Conservation (phyloP, 1,284 basidiomycete genomes). For the Phlebopus sp. region DNA sequence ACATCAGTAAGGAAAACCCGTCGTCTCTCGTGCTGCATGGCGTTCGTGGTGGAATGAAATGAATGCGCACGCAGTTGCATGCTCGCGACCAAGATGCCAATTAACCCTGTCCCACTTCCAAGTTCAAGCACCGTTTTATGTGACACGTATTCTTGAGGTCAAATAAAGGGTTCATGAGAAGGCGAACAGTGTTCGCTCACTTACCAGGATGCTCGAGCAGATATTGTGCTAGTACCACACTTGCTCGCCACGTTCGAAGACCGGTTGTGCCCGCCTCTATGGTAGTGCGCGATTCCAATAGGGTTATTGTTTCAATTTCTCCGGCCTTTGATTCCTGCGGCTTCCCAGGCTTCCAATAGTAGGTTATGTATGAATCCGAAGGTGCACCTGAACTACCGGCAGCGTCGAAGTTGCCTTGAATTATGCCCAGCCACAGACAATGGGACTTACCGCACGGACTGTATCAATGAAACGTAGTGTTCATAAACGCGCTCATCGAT, state of each 20-base stretch:
- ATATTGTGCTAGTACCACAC: conserved; percentile 62
- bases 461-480: conserved; percentile 49
- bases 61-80: conserved; percentile 40
- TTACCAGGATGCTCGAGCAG: conserved; percentile 55
- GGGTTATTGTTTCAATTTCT: conserved; percentile 43
- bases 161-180: conserved; percentile 6
- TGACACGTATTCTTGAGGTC: conserved; percentile 45
- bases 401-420: conserved; percentile 6
- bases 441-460: conserved; percentile 20
- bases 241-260: conserved; percentile 72
- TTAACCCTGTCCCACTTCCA: conserved; percentile 70
- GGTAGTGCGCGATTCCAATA: conserved; percentile 67
- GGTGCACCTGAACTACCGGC: conserved; percentile 35
- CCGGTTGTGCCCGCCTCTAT: conserved; percentile 77
- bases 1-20: conserved; percentile 63
- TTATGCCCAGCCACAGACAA: conserved; percentile 24
- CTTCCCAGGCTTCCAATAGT: conserved; percentile 48
- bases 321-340: conserved; percentile 1
- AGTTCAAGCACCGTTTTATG: conserved; percentile 60
- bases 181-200: conserved; percentile 6
- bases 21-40: conserved; percentile 1
- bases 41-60: conserved; percentile 6
- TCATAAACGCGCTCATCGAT: conserved; percentile 64
- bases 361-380: conserved; percentile 59
- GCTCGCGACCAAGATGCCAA: conserved; percentile 59